A percentile compares a stretch with the other conserved stretches of the same genome.
Conservation (phyloP, 2,329 filamentous ascomycete species). For the Phaeosphaeriaceae sp. region DNA sequence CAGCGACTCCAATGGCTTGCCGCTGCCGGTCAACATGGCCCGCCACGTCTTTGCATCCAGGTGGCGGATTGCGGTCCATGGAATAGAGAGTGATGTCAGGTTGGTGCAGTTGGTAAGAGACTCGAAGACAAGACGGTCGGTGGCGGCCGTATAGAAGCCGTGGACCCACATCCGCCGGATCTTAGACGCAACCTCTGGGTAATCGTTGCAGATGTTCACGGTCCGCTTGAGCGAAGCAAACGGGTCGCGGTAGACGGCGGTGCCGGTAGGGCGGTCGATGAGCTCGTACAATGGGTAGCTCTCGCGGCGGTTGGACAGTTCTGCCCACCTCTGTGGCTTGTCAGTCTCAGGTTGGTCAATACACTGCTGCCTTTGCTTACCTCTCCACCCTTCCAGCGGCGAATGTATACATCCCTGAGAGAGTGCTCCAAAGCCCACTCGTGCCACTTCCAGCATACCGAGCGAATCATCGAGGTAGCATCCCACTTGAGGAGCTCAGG, state of each 20-base stretch:
- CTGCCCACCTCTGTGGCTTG: constrained; percentile 57
- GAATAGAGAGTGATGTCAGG: constrained; percentile 57
- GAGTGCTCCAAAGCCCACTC: constrained; percentile 61
- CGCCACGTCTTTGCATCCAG: constrained; percentile 57
- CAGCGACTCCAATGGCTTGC: constrained; percentile 56
- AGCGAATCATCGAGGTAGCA: constrained; percentile 56
- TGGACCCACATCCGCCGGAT: constrained; percentile 63
- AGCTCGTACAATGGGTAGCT: constrained; percentile 58
- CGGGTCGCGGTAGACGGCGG: constrained; percentile 61
- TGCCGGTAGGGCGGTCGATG: constrained; percentile 54
- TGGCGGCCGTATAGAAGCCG: constrained; percentile 60
- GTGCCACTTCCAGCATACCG: constrained; percentile 60
- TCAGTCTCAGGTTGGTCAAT: constrained; percentile 13
- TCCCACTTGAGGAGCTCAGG: constrained; percentile 61
- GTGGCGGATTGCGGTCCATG: constrained; percentile 62
- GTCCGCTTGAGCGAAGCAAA: constrained; percentile 58
- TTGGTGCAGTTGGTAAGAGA: constrained; percentile 57
- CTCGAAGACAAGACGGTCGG: constrained; percentile 57
- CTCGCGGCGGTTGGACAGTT: constrained; percentile 54
- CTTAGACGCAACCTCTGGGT: constrained; percentile 55
- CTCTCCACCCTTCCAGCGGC: constrained; percentile 59
- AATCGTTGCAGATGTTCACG: constrained; percentile 53
- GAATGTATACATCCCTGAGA: constrained; percentile 59
- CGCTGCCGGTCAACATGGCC: constrained; percentile 54
- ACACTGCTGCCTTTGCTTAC: constrained; percentile 24